Evolutionary conservation across 345 rosid species (phyloP), one percentile per base, ranked within the genome.

Genomic region (Xanthoceras sorbifolium): DNA sequence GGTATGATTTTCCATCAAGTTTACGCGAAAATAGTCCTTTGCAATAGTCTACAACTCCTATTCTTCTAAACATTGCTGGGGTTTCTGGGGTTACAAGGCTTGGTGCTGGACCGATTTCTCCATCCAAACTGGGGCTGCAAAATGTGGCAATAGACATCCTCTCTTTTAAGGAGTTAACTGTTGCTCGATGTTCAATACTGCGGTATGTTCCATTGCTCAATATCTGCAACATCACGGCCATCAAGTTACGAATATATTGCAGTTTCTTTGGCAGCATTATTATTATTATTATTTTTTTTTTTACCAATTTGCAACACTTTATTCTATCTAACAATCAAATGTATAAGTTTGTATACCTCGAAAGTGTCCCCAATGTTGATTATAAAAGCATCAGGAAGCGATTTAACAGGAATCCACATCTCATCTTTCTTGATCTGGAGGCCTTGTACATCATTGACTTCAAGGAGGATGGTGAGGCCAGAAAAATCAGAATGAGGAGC

Each of bases 401-500:
- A 64, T 26, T 63, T 64, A 44, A 74, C 18, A 9, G 76, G 79
- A 14, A 42, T 42, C 46, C 46, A 42, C 12, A 42, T 42, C 12
- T 12, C 46, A 9, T 42, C 46, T 42, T 10, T 9, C 46, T 59
- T 76, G 54, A 44, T 5, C 17, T 34, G 50, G 46, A 74, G 81
- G 3, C 79, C 84, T 32, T 78, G 78, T 31, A 44, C 50, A 17
- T 65, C 79, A 42, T 78, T 82, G 73, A 74, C 17, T 32, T 81
- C 78, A 34, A 77, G 69, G 15, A 78, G 78, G 55, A 81, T 69
- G 12, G 79, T 70, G 5, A 74, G 20, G 5, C 36, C 71, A 9
- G 0, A 1, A 4, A 29, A 29, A 9, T 74, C 76, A 0, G 84
- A 87, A 69, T 85, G 88, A 50, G 88, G 79, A 60, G 48, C 67